A percentile compares a stretch with the other conserved stretches of the same genome.
Evolutionary conservation across 2,329 filamentous ascomycete genomes (phyloP).

Genomic region (Atkinsonella hypoxylon): DNA sequence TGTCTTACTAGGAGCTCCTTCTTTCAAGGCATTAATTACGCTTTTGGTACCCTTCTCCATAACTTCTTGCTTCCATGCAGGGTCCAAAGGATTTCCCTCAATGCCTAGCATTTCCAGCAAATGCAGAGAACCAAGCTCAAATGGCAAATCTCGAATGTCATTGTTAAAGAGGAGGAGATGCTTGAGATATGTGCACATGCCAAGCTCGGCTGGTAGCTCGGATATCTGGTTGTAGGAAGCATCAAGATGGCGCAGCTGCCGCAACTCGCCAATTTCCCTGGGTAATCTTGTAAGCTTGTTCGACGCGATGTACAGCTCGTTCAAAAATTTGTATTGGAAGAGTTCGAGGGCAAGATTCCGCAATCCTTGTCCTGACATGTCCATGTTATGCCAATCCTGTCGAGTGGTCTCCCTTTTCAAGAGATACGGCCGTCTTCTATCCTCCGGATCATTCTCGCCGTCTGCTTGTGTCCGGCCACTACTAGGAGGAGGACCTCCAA

Average conservation of each 20-base stretch:
- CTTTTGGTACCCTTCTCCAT: constrained; percentile 80
- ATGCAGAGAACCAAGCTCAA: constrained; percentile 79
- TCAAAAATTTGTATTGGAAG: constrained; percentile 81
- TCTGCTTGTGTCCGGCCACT: constrained; percentile 35
- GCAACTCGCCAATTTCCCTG: constrained; percentile 66
- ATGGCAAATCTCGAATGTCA: constrained; percentile 67
- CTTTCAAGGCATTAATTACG: constrained; percentile 70
- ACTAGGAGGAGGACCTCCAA: constrained; percentile 40
- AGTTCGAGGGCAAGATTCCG: constrained; percentile 68
- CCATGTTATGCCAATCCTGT: constrained; percentile 85
- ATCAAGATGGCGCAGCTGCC: constrained; percentile 73
- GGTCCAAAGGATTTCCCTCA: constrained; percentile 78
- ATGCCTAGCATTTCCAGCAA: constrained; percentile 82
- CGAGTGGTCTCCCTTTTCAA: constrained; percentile 53
- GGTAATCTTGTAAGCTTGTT: constrained; percentile 82
- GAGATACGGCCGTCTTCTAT: constrained; percentile 50
- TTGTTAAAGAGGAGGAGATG: constrained; percentile 85
- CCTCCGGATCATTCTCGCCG: constrained; percentile 41
- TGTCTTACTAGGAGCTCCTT: constrained; percentile 67
- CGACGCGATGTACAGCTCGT: constrained; percentile 84
- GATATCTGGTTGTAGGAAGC: constrained; percentile 78
- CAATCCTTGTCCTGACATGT: constrained; percentile 91
- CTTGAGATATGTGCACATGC: constrained; percentile 91
- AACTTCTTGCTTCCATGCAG: constrained; percentile 66
- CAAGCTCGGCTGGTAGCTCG: constrained; percentile 77